These are phyloP conservation scores for Trichomonascus vanleenenianus DNA, from an alignment of 805 yeast genomes.

Conservation along the genomic window DNA sequence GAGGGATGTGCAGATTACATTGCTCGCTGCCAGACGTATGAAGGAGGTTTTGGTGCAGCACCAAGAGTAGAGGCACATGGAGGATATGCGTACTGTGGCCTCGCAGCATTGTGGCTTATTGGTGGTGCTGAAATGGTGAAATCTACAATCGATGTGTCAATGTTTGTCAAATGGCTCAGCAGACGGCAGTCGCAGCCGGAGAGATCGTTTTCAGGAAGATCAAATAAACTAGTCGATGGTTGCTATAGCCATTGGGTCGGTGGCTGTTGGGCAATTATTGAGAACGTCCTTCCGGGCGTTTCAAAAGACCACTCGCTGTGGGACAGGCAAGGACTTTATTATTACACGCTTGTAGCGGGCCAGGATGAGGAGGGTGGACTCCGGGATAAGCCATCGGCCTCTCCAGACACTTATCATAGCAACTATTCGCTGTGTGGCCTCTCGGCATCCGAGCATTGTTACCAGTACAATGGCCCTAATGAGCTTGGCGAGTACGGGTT, in stretches of 20 bases:
- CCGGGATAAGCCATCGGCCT: slow-evolving; percentile 77
- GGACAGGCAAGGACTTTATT: slow-evolving; percentile 48
- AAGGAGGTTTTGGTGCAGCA: slow-evolving; percentile 89
- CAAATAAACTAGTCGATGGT: slow-evolving; percentile 91
- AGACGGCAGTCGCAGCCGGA: slow-evolving; percentile 65
- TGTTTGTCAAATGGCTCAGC: slow-evolving; percentile 56
- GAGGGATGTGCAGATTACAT: slow-evolving; percentile 54
- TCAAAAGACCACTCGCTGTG: slow-evolving; percentile 26
- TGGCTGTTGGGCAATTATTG: slow-evolving; percentile 58
- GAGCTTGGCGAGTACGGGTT: slow-evolving; percentile 22
- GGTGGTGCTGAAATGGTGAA: slow-evolving; percentile 29
- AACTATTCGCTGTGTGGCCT: slow-evolving; percentile 78
- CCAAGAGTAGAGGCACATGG: slow-evolving; percentile 93
- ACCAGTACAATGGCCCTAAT: slow-evolving; percentile 19
- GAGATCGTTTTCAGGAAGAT: slow-evolving; percentile 84
- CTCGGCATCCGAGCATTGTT: slow-evolving; percentile 45
- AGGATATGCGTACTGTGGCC: slow-evolving; percentile 89
- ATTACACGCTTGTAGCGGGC: slow-evolving; percentile 68
- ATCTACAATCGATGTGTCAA: slow-evolving; percentile 39
- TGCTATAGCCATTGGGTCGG: slow-evolving; percentile 97
- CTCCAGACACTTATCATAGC: slow-evolving; percentile 84
- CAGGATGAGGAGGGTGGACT: slow-evolving; percentile 70
- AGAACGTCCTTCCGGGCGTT: slow-evolving; percentile 35
- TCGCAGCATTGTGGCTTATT: slow-evolving; percentile 51
- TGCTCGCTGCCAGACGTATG: slow-evolving; percentile 71